Conservation (phyloP, 176 grass and related monocot genomes). For the Bonia amplexicaulis region DNA sequence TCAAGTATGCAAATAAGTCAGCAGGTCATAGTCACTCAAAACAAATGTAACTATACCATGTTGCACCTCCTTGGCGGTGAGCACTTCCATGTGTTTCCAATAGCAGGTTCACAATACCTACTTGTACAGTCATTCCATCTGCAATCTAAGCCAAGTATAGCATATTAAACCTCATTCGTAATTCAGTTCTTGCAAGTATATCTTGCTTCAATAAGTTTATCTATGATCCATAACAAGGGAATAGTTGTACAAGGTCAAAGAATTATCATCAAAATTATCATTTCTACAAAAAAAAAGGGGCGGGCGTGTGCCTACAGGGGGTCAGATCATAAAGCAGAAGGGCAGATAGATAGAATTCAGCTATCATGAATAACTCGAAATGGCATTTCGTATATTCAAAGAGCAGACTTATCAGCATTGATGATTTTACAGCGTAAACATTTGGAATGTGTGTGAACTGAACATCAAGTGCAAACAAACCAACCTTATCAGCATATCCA, state of each 20-base stretch:
- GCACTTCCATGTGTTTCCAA: constrained; percentile 86
- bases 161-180: constrained; percentile 17
- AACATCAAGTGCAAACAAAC: constrained; percentile 20
- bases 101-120: constrained; percentile 88
- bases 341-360: not conserved
- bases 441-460: not conserved
- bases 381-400: not conserved
- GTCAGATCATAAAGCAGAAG: constrained; percentile 9
- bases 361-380: not conserved
- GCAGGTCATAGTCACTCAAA: not conserved
- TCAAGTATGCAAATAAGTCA: not conserved
- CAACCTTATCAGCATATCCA: constrained; percentile 95
- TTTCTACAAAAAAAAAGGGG: not conserved
- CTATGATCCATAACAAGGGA: not conserved
- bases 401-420: not conserved
- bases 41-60: constrained; percentile 65
- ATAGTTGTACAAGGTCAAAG: constrained; percentile 1
- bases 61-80: constrained; percentile 59
- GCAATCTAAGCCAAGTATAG: constrained; percentile 62
- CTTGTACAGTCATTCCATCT: constrained; percentile 98
- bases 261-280: not conserved
- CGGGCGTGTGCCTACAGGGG: not conserved
- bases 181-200: constrained; percentile 20
- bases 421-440: constrained; percentile 1
- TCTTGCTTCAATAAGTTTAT: constrained; percentile 5